Percentiles rank a stretch among this genome's conserved stretches.
phyloP scores from a whole-genome alignment of 1,284 basidiomycete species.

The Sporisorium exsertum region DNA sequence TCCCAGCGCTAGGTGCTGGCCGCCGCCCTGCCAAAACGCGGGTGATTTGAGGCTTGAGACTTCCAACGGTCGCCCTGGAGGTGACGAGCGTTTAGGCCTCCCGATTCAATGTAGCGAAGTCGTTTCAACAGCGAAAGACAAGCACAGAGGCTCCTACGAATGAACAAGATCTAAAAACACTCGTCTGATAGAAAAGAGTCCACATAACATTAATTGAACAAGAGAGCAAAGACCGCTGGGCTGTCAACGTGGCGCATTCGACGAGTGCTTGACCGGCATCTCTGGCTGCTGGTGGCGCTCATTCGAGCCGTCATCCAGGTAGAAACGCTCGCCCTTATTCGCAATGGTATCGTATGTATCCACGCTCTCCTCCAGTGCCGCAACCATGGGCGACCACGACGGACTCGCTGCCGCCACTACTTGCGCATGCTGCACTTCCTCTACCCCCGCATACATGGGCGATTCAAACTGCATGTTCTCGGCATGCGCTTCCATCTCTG shows the following conservation, averaged over 20 bases:
- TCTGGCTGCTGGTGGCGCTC: neutral
- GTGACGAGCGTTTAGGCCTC: no score
- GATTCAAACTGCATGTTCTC: slow-evolving; percentile 47
- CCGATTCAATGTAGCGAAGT: no score
- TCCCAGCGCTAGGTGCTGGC: no score
- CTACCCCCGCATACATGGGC: slow-evolving; percentile 20
- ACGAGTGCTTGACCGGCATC: neutral
- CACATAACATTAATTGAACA: neutral
- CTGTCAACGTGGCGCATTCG: neutral
- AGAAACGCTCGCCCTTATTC: slow-evolving; percentile 10
- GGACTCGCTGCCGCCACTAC: neutral
- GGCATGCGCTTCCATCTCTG: slow-evolving; percentile 57
- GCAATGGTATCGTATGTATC: slow-evolving; percentile 20
- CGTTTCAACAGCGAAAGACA: no score
- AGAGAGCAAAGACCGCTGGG: neutral
- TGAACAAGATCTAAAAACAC: neutral
- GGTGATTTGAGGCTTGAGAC: no score
- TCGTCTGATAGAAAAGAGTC: neutral
- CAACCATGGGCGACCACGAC: slow-evolving; percentile 32
- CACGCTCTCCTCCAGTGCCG: slow-evolving; percentile 20
- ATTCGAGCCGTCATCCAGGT: slow-evolving; percentile 9
- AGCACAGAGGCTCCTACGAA: no score
- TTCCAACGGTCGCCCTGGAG: no score
- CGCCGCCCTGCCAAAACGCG: no score
- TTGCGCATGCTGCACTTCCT: neutral